A percentile compares a stretch with the other conserved stretches of the same genome.
These are phyloP conservation scores for Trypanosoma cruzi DNA, from an alignment of 208 protist genomes.

Conservation along the genomic window DNA sequence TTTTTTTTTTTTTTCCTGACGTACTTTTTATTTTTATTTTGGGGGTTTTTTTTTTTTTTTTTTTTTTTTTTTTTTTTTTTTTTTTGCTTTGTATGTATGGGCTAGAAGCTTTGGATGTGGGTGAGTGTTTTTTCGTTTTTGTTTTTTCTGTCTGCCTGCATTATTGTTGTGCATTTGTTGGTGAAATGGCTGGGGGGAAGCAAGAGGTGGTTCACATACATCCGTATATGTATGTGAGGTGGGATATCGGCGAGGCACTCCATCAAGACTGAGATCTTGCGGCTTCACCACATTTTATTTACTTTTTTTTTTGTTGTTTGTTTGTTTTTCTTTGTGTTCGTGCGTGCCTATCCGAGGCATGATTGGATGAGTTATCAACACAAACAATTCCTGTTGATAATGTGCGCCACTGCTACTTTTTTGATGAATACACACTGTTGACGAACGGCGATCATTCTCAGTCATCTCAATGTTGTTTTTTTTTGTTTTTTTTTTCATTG, in stretches of 20 bases:
- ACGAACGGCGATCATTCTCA: background rate
- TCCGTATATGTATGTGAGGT: background rate
- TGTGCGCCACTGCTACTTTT: background rate
- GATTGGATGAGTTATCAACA: background rate
- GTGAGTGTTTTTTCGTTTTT: background rate
- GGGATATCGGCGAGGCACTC: too few relatives aligned
- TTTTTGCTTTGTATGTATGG: conserved; percentile 20
- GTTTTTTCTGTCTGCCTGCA: background rate
- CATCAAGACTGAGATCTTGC: background rate
- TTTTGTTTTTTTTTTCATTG: background rate
- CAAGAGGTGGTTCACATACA: too few relatives aligned
- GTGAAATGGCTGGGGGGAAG: too few relatives aligned
- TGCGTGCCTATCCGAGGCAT: too few relatives aligned
- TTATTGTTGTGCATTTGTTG: conserved; percentile 7
- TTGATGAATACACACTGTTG: background rate
- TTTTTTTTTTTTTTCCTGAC: conserved; percentile 4
- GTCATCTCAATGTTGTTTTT: background rate
- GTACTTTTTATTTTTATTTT: conserved; percentile 32
- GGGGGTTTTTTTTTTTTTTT: background rate
- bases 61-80: conserved; percentile 32
- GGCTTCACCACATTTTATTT: too few relatives aligned
- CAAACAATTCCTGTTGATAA: background rate
- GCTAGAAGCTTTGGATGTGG: conserved; percentile 1
- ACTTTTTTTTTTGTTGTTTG: background rate
- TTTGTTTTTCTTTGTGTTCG: background rate